Percentiles rank a stretch among this genome's conserved stretches.
Evolutionary conservation across 2,329 filamentous ascomycete genomes (phyloP).

Genomic region (Trichoderma afroharzianum): DNA sequence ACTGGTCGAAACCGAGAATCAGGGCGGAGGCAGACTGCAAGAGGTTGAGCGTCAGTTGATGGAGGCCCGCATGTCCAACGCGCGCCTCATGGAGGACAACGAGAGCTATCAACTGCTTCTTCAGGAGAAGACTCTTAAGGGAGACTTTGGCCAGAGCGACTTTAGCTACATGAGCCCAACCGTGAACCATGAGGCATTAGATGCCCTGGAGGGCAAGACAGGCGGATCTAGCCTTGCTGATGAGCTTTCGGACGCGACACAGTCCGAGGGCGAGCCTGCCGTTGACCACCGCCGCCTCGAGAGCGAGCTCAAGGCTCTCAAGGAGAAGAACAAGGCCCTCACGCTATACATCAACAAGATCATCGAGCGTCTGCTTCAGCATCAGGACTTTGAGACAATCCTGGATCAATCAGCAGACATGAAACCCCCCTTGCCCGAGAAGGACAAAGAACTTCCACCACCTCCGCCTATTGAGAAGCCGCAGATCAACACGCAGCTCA

Average conservation of each 20-base stretch:
- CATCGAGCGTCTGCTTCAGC: conserved; percentile 88
- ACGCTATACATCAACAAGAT: conserved; percentile 99
- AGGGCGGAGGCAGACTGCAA: conserved; percentile 79
- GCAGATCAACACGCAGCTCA: conserved; percentile 40
- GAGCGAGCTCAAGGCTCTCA: conserved; percentile 71
- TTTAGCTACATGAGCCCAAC: conserved; percentile 64
- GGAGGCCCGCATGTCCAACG: conserved; percentile 93
- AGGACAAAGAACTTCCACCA: conserved; percentile 81
- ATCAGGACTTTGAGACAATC: conserved; percentile 93
- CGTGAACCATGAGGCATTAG: conserved; percentile 62
- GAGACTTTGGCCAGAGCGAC: conserved; percentile 80
- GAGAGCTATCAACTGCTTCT: conserved; percentile 96
- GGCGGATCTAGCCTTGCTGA: conserved; percentile 69
- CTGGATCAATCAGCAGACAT: conserved; percentile 71
- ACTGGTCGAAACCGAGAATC: conserved; percentile 88
- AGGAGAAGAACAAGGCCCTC: conserved; percentile 95
- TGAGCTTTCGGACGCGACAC: conserved; percentile 57
- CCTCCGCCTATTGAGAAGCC: conserved; percentile 46
- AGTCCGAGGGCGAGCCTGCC: conserved; percentile 51
- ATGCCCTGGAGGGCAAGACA: conserved; percentile 57
- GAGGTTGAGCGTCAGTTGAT: conserved; percentile 89
- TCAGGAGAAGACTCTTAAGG: conserved; percentile 91
- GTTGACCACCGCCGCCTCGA: conserved; percentile 66
- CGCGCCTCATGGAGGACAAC: conserved; percentile 95
- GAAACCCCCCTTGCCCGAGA: conserved; percentile 41